Base-by-base conservation (phyloP, 1,139 yeast genomes). In the Petasospora rhodanensis region DNA sequence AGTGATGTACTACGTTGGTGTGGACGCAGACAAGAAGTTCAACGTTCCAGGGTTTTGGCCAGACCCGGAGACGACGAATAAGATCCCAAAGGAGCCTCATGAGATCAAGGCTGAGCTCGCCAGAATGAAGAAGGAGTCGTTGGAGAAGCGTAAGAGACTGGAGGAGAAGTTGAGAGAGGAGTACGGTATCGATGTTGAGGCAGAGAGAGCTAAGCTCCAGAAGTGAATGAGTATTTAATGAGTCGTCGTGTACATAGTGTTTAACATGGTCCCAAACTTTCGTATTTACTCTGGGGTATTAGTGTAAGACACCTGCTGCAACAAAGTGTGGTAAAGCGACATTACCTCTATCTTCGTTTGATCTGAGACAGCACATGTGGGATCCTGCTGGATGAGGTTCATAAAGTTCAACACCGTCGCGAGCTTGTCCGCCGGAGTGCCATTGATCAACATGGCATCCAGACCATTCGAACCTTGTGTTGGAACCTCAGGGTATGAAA, bases 31-130 rank as follows among this genome's bases (percentile, higher is more conserved):
- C 58, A 75, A 70, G 49, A 87, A 86, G 62, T 77, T 89, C 57
- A 85, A 86, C 54, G 78, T 87, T 35, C 94, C 95, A n/a, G 95
- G 95, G 13, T 87, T 85, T 60, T 86, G 95, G 95, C 97, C 97
- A 2, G 96, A 87, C 58, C 96, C 96, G 24, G 82, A 83, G 22
- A 81, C 96, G 2, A 70, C 86, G 48, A 86, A 87, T 55, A 82
- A 83, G 59, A 79, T 89, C 23, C 97, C 96, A 4, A 89, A 86
- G 55, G 96, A 87, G 54, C 89, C 89, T 8, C 85, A 82, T 50
- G 96, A 89, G 55, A 85, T 87, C 43, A 81, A 84, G 52, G 91
- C 94, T 0, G 97, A 89, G 57, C 66, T 87, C 28, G 95, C 95
- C 14, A 72, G 96, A 54, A 81, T 87, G 69, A 76, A 77, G 55